Evolutionary conservation across 2,329 filamentous ascomycete genomes (phyloP).

Genomic region (Fusarium hainanense): DNA sequence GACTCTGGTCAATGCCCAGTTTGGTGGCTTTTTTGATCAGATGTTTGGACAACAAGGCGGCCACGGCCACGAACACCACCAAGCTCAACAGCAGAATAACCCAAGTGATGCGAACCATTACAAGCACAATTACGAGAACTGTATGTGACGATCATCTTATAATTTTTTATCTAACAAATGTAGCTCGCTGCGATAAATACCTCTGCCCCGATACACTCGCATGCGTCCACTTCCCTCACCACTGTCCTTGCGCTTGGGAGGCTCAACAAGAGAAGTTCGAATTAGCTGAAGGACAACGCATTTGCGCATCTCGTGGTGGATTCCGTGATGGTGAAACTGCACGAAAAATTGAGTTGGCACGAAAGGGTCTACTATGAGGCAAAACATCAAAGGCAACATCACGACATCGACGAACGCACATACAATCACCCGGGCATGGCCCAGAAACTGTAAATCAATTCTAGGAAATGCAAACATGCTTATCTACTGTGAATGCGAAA

Average conservation of each 20-base stretch:
- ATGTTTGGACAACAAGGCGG: conserved; percentile 78
- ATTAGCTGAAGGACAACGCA: conserved; percentile 74
- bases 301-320: conserved; percentile 81
- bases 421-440: background rate
- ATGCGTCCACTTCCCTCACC: conserved; percentile 95
- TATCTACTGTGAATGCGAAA: conserved; percentile 30
- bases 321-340: conserved; percentile 77
- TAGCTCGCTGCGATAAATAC: conserved; percentile 91
- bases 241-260: conserved; percentile 92
- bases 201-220: conserved; percentile 94
- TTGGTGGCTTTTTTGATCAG: conserved; percentile 93
- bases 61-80: conserved; percentile 54
- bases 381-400: background rate
- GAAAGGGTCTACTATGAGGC: conserved; percentile 75
- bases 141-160: conserved; percentile 56
- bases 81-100: conserved; percentile 80
- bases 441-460: conserved; percentile 26
- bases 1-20: conserved; percentile 77
- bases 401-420: background rate
- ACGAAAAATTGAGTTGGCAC: conserved; percentile 81
- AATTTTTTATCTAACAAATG: conserved; percentile 6
- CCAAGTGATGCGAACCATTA: conserved; percentile 88
- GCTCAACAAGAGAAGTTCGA: conserved; percentile 82
- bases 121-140: conserved; percentile 73
- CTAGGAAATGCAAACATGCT: conserved; percentile 34